Evolutionary conservation across 2,329 filamentous ascomycete genomes (phyloP).

Genomic region (Colletotrichum siamense): DNA sequence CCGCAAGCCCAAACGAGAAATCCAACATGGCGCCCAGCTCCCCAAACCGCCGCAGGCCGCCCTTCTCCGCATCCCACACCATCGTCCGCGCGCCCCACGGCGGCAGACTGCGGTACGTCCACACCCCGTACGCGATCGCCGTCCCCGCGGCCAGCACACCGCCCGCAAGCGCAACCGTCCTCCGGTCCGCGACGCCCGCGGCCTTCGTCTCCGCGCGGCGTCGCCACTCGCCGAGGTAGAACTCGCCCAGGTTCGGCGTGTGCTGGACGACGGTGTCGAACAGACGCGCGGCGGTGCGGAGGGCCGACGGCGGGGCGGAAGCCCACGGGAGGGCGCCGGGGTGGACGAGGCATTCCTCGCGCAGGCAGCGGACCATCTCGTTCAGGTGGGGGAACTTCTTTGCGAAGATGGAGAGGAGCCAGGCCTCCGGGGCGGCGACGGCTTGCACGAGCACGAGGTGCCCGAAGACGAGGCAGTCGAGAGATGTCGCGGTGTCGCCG

Average conservation of each 20-base stretch:
- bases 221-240: slow-evolving; percentile 41
- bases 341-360: slow-evolving; percentile 23
- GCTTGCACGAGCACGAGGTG: slow-evolving; percentile 78
- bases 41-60: slow-evolving; percentile 47
- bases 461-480: slow-evolving; percentile 83
- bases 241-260: slow-evolving; percentile 38
- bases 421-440: slow-evolving; percentile 50
- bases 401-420: slow-evolving; percentile 36
- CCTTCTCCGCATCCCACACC: slow-evolving; percentile 42
- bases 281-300: slow-evolving; percentile 32
- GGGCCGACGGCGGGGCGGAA: slow-evolving; percentile 12
- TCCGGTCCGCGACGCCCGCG: slow-evolving; percentile 29
- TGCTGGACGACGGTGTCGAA: slow-evolving; percentile 40
- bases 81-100: slow-evolving; percentile 52
- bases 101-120: slow-evolving; percentile 44
- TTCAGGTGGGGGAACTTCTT: slow-evolving; percentile 29
- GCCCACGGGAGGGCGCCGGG: slow-evolving; percentile 32
- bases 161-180: slow-evolving; percentile 34
- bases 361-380: slow-evolving; percentile 36
- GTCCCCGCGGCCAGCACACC: slow-evolving; percentile 41
- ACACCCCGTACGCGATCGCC: slow-evolving; percentile 42
- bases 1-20: slow-evolving; percentile 20
- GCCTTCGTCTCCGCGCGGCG: slow-evolving; percentile 37
- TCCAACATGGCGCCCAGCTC: slow-evolving; percentile 52
- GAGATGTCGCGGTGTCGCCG: slow-evolving; percentile 52